phyloP scores from a whole-genome alignment of 306 rosid genomes.

The Cicer bijugum region DNA sequence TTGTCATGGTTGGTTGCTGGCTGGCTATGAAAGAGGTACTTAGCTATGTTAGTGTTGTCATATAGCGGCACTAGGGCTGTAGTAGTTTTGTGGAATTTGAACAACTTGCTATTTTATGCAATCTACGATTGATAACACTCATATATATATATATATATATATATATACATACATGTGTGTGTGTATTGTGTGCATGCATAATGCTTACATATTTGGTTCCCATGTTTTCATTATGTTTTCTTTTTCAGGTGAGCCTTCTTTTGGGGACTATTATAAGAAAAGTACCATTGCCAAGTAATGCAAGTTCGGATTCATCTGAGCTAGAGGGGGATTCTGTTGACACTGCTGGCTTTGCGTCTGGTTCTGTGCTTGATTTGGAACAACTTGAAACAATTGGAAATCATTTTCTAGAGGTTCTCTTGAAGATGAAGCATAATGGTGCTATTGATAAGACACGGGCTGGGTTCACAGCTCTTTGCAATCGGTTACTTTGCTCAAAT shows the following conservation, averaged over 20 bases:
- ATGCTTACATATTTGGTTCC: conserved; percentile 20
- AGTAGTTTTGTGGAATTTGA: too few species aligned
- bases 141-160: background rate
- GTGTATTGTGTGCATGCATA: background rate
- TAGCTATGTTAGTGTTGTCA: background rate
- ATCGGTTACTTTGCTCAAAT: conserved; percentile 90
- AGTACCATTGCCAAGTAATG: conserved; percentile 72
- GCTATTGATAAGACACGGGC: conserved; percentile 99
- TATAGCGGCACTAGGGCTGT: too few species aligned
- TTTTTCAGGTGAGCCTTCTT: conserved; percentile 91
- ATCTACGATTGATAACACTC: too few species aligned
- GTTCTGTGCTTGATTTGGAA: conserved; percentile 73
- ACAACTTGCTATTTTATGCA: too few species aligned
- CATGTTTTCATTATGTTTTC: conserved; percentile 34
- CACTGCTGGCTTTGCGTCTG: conserved; percentile 47
- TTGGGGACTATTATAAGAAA: conserved; percentile 90
- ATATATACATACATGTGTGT: background rate
- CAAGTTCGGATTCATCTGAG: conserved; percentile 53
- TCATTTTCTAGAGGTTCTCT: conserved; percentile 96
- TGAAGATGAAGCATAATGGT: conserved; percentile 98
- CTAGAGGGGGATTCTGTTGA: conserved; percentile 50
- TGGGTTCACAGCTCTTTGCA: conserved; percentile 97
- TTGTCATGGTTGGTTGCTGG: conserved; percentile 99
- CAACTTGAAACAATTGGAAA: conserved; percentile 90
- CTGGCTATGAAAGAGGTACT: conserved; percentile 99